Base-by-base conservation (phyloP, 495 filamentous ascomycete genomes). In the Hypoxylon fragiforme region DNA sequence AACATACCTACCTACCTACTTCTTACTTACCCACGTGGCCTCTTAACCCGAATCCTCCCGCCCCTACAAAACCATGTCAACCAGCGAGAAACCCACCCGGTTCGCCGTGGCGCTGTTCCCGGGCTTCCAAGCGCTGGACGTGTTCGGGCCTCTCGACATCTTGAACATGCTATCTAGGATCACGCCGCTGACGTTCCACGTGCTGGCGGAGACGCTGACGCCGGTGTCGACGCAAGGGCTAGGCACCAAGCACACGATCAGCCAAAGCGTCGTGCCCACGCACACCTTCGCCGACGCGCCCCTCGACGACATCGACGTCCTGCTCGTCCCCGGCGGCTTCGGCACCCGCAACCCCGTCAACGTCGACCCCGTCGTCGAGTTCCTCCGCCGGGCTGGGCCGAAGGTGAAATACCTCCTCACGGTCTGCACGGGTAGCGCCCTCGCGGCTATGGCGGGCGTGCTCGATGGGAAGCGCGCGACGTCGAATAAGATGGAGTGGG, bases 291-390 rank as follows among this genome's bases (percentile, higher is more conserved):
- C 49, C 9, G 67, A 60, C 12, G 67, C 14, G 34, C 8, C 70
- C 2, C 75, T 74, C 0, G 58, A 70, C 12, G 70, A 69, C 19
- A 62, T 89, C 3, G 86, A 91, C 36, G 78, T 88, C 7, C 74
- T 90, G 3, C 63, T 90, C 37, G 70, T 91, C 2, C 86, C 85
- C 0, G 87, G 87, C 3, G 87, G 87, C 0, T 8, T 68, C 1
- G 86, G 86, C 15, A 67, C 73, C 3, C 76, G 81, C 1, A 49
- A 67, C 7, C 57, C 71, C 8, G 50, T 44, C 12, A 68, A 70
- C 39, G 62, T 77, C 11, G 48, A 44, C 5, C 58, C 57, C 6
- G 63, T 74, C 5, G 71, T 81, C 22, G 62, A 70, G 0, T 87
- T 77, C 50, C 61, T 88, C 50, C 55, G 45, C 14, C 35, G 63